Conservation (phyloP, 176 grass and related monocot genomes). For the Areca catechu region DNA sequence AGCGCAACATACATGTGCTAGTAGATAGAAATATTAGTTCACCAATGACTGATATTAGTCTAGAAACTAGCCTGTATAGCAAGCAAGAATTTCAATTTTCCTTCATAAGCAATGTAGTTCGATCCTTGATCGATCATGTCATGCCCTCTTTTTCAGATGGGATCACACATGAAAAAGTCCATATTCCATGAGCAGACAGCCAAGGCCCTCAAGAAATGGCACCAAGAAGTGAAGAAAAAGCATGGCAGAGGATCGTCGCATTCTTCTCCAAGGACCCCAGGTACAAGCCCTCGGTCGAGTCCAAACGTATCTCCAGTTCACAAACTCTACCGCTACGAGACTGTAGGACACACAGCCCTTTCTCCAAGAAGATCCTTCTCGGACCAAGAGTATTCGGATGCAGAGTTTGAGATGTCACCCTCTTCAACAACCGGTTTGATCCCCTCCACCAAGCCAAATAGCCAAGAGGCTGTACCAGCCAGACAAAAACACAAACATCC, state of each 20-base stretch:
- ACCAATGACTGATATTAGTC: too few relatives aligned
- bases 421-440: slow-evolving; percentile 30
- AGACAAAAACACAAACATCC: slow-evolving; percentile 32
- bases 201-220: slow-evolving; percentile 74
- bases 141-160: slow-evolving; percentile 42
- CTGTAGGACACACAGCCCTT: slow-evolving; percentile 30
- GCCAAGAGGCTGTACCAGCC: slow-evolving; percentile 2
- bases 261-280: slow-evolving; percentile 4
- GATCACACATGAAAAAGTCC: slow-evolving; percentile 71
- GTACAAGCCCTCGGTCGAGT: slow-evolving; percentile 25
- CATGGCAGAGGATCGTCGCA: slow-evolving; percentile 21
- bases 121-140: too few relatives aligned
- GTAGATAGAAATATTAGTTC: too few relatives aligned
- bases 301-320: slow-evolving; percentile 16
- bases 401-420: slow-evolving; percentile 16
- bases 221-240: slow-evolving; percentile 44
- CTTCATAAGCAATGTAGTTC: too few relatives aligned
- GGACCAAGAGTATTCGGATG: slow-evolving; percentile 34
- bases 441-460: slow-evolving; percentile 29
- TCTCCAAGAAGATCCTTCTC: slow-evolving; percentile 27
- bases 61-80: too few relatives aligned
- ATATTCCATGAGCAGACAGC: slow-evolving; percentile 75
- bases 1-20: too few relatives aligned
- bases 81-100: too few relatives aligned
- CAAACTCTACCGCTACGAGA: slow-evolving; percentile 42